Base-by-base conservation (phyloP, 352 stramenopile species). In the Globisporangium irregulare region DNA sequence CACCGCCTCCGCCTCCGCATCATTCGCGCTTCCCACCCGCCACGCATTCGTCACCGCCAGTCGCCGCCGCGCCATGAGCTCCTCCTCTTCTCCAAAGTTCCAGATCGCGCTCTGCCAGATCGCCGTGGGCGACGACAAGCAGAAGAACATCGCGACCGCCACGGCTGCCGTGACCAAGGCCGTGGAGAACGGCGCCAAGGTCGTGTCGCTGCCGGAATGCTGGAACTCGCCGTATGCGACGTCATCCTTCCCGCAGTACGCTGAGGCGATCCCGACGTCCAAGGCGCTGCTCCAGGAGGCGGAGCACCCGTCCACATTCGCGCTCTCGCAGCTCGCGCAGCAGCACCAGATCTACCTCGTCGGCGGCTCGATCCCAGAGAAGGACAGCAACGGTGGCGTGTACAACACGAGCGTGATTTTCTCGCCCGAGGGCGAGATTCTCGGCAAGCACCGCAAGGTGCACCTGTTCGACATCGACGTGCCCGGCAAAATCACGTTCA, bases 401-500 rank as follows among this genome's bases (percentile, higher is more conserved):
- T 99, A 98, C 91, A 99, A 99, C 87, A 99, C 98, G n/a, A 98
- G 96, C 69, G 83, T 99, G 5, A 86, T 99, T n/a, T 92, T 99
- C 51, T 91, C 92, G 71, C 95, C 97, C 6, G 73, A 93, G 22
- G 98, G 98, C 0, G 79, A 91, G 63, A 89, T 99, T 54, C 71
- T 99, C 18, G 97, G 88, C 22, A 99, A 99, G 86, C 98, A 99
- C 86, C 91, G 98, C 68, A 99, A 99, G 80, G 90, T 99, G 22
- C 98, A 99, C 78, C 80, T 99, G 7, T 99, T 99, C 79, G 98
- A 99, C 80, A 99, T 99, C 58, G 94, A 99, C 74, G 96, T 99
- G 50, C 98, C 98, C 1, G 98, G 98, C 59, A 98, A 97, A 58
- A 99, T 99, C 73, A 98, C 89, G 38, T 99, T 99, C 82, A 98